Evolutionary conservation across 1,139 yeast genomes (phyloP).

Genomic region (Saccharomyces hybrid): DNA sequence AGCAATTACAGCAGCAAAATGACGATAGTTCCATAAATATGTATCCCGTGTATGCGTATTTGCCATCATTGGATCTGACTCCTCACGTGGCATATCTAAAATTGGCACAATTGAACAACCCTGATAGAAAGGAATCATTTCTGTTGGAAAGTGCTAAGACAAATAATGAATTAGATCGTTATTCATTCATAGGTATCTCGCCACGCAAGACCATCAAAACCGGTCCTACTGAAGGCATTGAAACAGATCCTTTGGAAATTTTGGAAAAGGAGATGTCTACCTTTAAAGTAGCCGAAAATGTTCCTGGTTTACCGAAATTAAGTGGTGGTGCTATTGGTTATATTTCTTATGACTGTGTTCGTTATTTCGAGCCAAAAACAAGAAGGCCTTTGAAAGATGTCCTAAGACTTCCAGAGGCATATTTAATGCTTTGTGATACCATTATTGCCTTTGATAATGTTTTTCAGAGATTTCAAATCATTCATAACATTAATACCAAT

Average conservation of each 20-base stretch:
- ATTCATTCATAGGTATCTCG: slow-evolving; percentile 79
- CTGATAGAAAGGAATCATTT: slow-evolving; percentile 58
- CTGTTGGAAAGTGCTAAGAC: slow-evolving; percentile 81
- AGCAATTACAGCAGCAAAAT: slow-evolving; percentile 40
- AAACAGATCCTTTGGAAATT: slow-evolving; percentile 69
- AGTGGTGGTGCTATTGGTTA: slow-evolving; percentile 97
- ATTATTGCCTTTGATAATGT: slow-evolving; percentile 91
- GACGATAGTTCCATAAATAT: slow-evolving; percentile 36
- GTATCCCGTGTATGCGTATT: slow-evolving; percentile 72
- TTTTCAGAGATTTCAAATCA: slow-evolving; percentile 83
- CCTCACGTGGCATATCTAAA: slow-evolving; percentile 88
- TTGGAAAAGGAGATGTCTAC: slow-evolving; percentile 65
- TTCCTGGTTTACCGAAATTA: slow-evolving; percentile 75
- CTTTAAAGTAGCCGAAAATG: slow-evolving; percentile 55
- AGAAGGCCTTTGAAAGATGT: slow-evolving; percentile 66
- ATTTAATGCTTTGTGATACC: slow-evolving; percentile 83
- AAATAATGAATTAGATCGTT: slow-evolving; percentile 84
- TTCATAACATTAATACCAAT: slow-evolving; percentile 57
- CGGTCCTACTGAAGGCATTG: slow-evolving; percentile 54
- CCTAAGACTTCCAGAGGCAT: slow-evolving; percentile 80
- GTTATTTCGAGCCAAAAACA: slow-evolving; percentile 91
- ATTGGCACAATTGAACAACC: slow-evolving; percentile 63
- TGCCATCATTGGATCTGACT: slow-evolving; percentile 70
- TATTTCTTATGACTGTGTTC: slow-evolving; percentile 90
- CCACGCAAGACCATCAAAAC: slow-evolving; percentile 80